Evolutionary conservation across 108 stramenopile genomes (phyloP).

Genomic region (Pseudonitzschia pungens): DNA sequence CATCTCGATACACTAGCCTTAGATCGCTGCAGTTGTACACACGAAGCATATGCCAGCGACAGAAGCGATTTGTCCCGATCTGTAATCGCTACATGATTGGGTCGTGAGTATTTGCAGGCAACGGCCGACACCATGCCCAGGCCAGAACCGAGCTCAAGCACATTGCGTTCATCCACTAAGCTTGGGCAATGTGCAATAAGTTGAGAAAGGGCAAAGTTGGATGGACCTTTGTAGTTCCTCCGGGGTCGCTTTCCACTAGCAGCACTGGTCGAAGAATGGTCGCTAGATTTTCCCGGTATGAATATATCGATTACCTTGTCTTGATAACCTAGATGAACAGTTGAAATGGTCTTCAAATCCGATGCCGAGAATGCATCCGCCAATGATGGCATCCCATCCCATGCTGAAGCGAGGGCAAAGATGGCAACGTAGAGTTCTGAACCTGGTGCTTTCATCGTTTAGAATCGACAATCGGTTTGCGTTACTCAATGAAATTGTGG

Average conservation of each 20-base stretch:
- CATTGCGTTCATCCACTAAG: slow-evolving; percentile 20
- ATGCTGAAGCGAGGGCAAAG: neutral
- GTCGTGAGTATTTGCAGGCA: slow-evolving; percentile 20
- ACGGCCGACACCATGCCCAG: slow-evolving; percentile 24
- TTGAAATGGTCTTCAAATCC: neutral
- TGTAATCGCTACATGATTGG: slow-evolving; percentile 30
- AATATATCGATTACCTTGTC: slow-evolving; percentile 12
- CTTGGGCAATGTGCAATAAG: slow-evolving; percentile 31
- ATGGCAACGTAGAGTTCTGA: neutral
- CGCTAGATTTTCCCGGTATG: neutral
- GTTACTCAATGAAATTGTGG: neutral
- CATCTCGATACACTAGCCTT: slow-evolving; percentile 27
- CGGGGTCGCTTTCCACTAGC: neutral
- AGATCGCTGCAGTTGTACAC: slow-evolving; percentile 26
- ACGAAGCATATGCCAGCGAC: slow-evolving; percentile 22
- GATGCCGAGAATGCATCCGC: slow-evolving; percentile 9
- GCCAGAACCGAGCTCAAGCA: slow-evolving; percentile 26
- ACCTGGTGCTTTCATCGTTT: neutral
- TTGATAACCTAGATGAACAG: slow-evolving; percentile 10
- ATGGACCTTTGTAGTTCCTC: slow-evolving; percentile 11
- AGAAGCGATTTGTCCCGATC: slow-evolving; percentile 21
- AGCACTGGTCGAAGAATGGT: slow-evolving; percentile 2
- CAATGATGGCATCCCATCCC: neutral
- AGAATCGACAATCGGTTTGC: neutral
- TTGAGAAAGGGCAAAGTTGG: slow-evolving; percentile 22